Evolutionary conservation across 2,329 filamentous ascomycete species (phyloP), one percentile per base, ranked within the genome.

Genomic region (Emmonsia crescens): DNA sequence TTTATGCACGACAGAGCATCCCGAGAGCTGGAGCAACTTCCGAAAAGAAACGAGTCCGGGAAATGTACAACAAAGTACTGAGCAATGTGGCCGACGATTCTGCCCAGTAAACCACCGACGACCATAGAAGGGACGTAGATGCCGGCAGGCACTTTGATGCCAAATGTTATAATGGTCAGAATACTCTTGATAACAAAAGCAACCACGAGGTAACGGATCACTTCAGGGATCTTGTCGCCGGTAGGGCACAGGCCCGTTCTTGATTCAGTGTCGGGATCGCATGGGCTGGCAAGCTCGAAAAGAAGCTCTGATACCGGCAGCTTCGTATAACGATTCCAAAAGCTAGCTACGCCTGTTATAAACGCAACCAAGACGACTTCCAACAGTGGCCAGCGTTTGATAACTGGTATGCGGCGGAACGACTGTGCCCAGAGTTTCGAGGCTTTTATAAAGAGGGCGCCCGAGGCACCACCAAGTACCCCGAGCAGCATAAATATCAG

Each of bases 81-180:
- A 0, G 92, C 85, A 6, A 86, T 74, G 72, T 97, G 94, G 1
- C 94, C 94, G 14, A 96, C 84, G 52, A 94, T 86, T 8, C 93
- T 86, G 36, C 93, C 93, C 78, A 96, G 87, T 21, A 99, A 79
- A 70, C 94, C 94, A 66, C 94, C 94, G 21, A 97, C 91, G 33
- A 97, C 94, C 94, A 99, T 99, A 68, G 93, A 96, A 2, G 94
- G 94, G 1, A 99, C 92, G 69, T 99, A 99, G 67, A 99, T 96
- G 65, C 94, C 94, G 0, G 93, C 91, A 10, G 94, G 94, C 0
- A 97, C 86, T 80, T 97, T 97, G 71, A 96, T 92, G 31, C 93
- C 93, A 75, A 97, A 97, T 0, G 93, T 96, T 66, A 96, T 87
- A 54, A 88, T 86, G 0, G 94, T 97, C 49, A 99, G 77, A 54